These are phyloP conservation scores for Pilaira anomala DNA, from an alignment of 192 early-diverging fungal species.

Conservation along the genomic window DNA sequence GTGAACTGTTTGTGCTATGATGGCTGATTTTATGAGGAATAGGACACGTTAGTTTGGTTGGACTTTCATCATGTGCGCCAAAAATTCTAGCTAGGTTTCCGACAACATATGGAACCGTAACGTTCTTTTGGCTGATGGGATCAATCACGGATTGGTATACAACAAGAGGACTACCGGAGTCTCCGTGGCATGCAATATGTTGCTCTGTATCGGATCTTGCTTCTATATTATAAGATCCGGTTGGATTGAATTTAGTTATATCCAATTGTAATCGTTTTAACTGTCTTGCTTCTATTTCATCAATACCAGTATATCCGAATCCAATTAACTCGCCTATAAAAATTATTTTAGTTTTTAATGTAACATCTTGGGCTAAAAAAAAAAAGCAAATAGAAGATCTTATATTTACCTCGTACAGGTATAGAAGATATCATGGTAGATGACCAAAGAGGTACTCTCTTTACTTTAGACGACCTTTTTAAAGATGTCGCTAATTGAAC, in stretches of 20 bases:
- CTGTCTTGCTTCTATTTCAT: constrained; percentile 13
- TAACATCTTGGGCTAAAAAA: too few species aligned
- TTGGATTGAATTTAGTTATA: constrained; percentile 15
- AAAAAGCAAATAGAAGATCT: background rate
- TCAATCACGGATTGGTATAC: background rate
- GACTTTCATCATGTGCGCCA: constrained; percentile 18
- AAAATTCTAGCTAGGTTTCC: constrained; percentile 23
- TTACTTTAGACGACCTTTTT: constrained; percentile 9
- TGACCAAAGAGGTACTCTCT: constrained; percentile 20
- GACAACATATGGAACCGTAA: constrained; percentile 8
- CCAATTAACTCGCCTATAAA: constrained; percentile 23
- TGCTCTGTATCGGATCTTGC: constrained; percentile 10
- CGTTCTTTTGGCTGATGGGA: background rate
- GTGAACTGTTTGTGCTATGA: background rate
- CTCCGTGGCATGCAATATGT: constrained; percentile 29
- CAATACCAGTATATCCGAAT: constrained; percentile 15
- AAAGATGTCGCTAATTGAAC: constrained; percentile 18
- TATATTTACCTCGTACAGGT: constrained; percentile 16
- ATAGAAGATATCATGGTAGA: background rate
- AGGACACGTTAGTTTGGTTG: constrained; percentile 16
- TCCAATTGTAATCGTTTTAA: constrained; percentile 23
- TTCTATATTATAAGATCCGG: constrained; percentile 12
- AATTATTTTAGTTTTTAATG: too few species aligned
- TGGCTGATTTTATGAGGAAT: background rate
- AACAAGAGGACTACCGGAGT: constrained; percentile 30